Conservation (phyloP, 805 yeast species). For the Schwanniomyces occidentalis region DNA sequence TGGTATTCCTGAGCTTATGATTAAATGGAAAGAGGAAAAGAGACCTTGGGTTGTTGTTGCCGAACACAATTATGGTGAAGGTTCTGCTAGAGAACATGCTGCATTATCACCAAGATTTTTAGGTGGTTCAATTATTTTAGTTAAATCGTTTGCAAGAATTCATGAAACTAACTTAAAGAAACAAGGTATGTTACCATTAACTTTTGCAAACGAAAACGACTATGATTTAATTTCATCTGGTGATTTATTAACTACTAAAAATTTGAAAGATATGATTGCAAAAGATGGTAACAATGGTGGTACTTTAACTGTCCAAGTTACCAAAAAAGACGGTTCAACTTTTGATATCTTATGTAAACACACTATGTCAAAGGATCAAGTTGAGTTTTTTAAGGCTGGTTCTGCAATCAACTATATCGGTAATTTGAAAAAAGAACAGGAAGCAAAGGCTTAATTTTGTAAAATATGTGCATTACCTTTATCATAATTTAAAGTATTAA, state of each 20-base stretch:
- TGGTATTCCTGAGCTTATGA: slow-evolving; percentile 95
- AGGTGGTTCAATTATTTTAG: slow-evolving; percentile 86
- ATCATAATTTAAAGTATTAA: too few relatives aligned
- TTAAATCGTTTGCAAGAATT: slow-evolving; percentile 95
- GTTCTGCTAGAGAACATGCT: slow-evolving; percentile 99
- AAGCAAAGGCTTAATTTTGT: too few relatives aligned
- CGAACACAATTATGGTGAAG: slow-evolving; percentile 98
- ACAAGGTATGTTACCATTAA: slow-evolving; percentile 95
- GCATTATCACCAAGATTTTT: slow-evolving; percentile 93
- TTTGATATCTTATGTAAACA: slow-evolving; percentile 79
- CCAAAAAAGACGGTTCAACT: slow-evolving; percentile 69
- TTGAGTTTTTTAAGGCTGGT: slow-evolving; percentile 95
- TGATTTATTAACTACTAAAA: slow-evolving; percentile 74
- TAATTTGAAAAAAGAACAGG: slow-evolving; percentile 28
- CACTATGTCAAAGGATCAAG: slow-evolving; percentile 96
- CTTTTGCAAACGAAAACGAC: slow-evolving; percentile 87
- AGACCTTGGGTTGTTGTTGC: slow-evolving; percentile 95
- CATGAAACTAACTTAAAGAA: slow-evolving; percentile 98
- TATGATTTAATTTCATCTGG: slow-evolving; percentile 79
- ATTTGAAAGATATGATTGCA: slow-evolving; percentile 71
- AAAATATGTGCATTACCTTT: too few relatives aligned
- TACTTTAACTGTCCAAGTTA: slow-evolving; percentile 63
- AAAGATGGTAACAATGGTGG: slow-evolving; percentile 92
- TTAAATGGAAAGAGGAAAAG: slow-evolving; percentile 83
- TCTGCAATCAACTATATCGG: slow-evolving; percentile 94